Evolutionary conservation across 2,329 filamentous ascomycete species (phyloP).

Genomic region (Fusarium verticillioides): DNA sequence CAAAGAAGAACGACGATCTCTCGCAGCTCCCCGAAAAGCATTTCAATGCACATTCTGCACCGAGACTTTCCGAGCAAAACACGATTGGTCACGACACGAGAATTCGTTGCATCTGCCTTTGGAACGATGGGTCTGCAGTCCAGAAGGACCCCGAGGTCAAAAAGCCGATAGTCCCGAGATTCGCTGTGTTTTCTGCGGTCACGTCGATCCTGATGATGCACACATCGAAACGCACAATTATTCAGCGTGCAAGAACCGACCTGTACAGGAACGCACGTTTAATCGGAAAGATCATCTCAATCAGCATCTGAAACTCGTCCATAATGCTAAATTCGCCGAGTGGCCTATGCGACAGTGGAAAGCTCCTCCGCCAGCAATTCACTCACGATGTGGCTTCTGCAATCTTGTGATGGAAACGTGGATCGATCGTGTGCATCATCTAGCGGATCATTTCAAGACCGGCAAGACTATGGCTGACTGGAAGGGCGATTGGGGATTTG

Average conservation of each 20-base stretch:
- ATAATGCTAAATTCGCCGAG: constrained; percentile 52
- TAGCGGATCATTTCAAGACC: constrained; percentile 55
- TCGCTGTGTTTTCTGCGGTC: constrained; percentile 54
- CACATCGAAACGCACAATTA: constrained; percentile 53
- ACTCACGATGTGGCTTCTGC: constrained; percentile 56
- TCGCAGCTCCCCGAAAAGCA: constrained; percentile 27
- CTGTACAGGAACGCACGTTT: constrained; percentile 56
- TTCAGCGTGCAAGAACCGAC: constrained; percentile 61
- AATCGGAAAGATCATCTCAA: constrained; percentile 57
- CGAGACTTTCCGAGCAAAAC: constrained; percentile 57
- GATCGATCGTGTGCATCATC: constrained; percentile 50
- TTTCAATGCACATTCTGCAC: constrained; percentile 60
- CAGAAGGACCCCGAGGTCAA: constrained; percentile 49
- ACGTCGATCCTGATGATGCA: constrained; percentile 45
- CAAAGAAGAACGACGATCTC: constrained; percentile 28
- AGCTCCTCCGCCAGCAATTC: constrained; percentile 49
- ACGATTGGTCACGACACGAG: constrained; percentile 62
- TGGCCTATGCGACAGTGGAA: constrained; percentile 51
- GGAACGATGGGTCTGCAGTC: constrained; percentile 58
- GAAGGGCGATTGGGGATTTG: constrained; percentile 57
- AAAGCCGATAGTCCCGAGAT: constrained; percentile 46
- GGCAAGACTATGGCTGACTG: constrained; percentile 56
- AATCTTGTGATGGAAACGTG: constrained; percentile 51
- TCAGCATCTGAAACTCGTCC: constrained; percentile 55
- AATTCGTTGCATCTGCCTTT: constrained; percentile 58